Evolutionary conservation across 164 flowering plant genomes (phyloP), one percentile per base, ranked within the genome.

Genomic region (Houttuynia cordata): DNA sequence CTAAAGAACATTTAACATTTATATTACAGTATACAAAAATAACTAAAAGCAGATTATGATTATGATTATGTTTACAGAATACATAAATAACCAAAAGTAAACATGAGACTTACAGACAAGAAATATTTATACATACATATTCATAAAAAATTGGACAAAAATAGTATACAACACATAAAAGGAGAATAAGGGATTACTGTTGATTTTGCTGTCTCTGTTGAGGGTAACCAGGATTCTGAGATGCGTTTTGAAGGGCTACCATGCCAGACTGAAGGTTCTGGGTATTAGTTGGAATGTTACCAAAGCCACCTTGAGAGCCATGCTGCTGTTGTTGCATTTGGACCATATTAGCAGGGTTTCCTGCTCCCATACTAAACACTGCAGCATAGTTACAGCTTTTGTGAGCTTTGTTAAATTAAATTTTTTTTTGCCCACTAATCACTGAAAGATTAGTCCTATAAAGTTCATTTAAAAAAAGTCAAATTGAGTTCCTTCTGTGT

Each of bases 321-420:
- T 66, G 84, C 58, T 75, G 79, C 52, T 76, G 87, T 62, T 78
- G 84, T 59, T 79, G 90, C 64, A 79, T 70, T 2, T 75, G 78
- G 84, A 83, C 81, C 92, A 88, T 82, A 39, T 72, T 65, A 49
- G 77, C 67, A 22, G 82, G 63, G 72, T 82, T 89, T 40, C 75
- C 60, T 19, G 76, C 76, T 67, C 89, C 98, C 84, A 92, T 81
- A 75, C 80, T 87, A 58, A 78, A 92, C 84, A 87, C 98, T 92
- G 84, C 57, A 66, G 59, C 45, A 51, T 20, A n/a, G 51, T 22
- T 21, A 0, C 22, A 1, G 42, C 30, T 3, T 51, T 1, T 59
- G 61, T 13, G 37, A 30, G 37, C 37, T 30, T 30, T 30, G 37
- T 30, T 30, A 30, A 30, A 30, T 30, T 30, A 30, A 2, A 2